Percentiles rank a stretch among this genome's conserved stretches.
phyloP scores from a whole-genome alignment of 2,329 filamentous ascomycete genomes.

The Aspergillus arachidicola region DNA sequence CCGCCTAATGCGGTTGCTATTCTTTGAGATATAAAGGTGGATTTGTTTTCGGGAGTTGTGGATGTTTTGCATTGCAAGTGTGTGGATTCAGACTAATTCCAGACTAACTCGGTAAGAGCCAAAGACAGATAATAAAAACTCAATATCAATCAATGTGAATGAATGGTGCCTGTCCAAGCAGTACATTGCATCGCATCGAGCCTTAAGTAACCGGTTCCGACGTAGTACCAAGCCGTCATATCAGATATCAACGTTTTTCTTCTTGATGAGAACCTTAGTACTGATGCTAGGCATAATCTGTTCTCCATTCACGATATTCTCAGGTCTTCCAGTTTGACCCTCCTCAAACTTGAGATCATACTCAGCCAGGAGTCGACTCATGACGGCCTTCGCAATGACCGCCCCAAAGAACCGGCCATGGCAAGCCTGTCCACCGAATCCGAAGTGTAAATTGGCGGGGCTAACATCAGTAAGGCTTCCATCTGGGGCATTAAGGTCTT shows the following conservation, averaged over 20 bases:
- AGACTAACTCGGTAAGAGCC: background rate
- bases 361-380: constrained; percentile 31
- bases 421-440: constrained; percentile 29
- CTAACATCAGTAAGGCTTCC: constrained; percentile 24
- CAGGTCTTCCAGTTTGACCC: constrained; percentile 18
- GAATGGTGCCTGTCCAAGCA: background rate
- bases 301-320: constrained; percentile 31
- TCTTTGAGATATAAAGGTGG: constrained; percentile 29
- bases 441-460: constrained; percentile 30
- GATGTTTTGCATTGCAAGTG: background rate
- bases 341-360: constrained; percentile 34
- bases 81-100: background rate
- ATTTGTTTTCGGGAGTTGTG: background rate
- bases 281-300: constrained; percentile 30
- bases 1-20: constrained; percentile 51
- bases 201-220: background rate
- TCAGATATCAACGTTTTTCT: constrained; percentile 14
- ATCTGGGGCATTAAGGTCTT: constrained; percentile 17
- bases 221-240: background rate
- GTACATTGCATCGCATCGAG: background rate
- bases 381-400: constrained; percentile 28
- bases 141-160: background rate
- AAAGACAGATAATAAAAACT: background rate
- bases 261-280: constrained; percentile 26
- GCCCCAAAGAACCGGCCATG: constrained; percentile 29